phyloP scores from a whole-genome alignment of 208 protist genomes.

The Entamoeba histolytica region DNA sequence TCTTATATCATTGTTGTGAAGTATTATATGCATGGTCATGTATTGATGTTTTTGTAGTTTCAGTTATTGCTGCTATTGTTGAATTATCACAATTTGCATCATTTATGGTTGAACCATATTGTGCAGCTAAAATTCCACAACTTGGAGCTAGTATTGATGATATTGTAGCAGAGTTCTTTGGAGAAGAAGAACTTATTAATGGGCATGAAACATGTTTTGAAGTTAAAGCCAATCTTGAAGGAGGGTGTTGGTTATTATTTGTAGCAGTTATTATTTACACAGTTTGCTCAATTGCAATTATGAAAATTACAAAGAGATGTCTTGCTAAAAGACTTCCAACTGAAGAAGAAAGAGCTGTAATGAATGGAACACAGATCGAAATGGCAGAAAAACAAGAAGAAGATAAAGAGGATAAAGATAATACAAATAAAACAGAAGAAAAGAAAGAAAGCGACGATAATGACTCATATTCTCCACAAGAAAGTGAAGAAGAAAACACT shows the following conservation, averaged over 20 bases:
- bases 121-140: background rate
- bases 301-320: background rate
- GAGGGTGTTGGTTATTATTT: background rate
- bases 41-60: constrained; percentile 56
- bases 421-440: too few relatives aligned
- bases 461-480: too few relatives aligned
- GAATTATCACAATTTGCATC: constrained; percentile 60
- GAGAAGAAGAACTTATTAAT: background rate
- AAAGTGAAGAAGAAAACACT: too few relatives aligned
- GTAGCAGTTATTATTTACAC: background rate
- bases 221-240: background rate
- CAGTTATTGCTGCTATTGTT: constrained; percentile 54
- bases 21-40: constrained; percentile 61
- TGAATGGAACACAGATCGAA: background rate
- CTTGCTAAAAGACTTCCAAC: background rate
- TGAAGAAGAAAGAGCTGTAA: background rate
- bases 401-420: too few relatives aligned
- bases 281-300: background rate
- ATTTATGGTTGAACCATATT: constrained; percentile 51
- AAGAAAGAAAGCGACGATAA: too few relatives aligned
- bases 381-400: background rate
- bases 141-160: background rate
- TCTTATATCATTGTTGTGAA: constrained; percentile 31
- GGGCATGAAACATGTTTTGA: constrained; percentile 1
- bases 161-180: background rate